Evolutionary conservation across 208 protist genomes (phyloP).

Genomic region (Trypanosoma lewisi): DNA sequence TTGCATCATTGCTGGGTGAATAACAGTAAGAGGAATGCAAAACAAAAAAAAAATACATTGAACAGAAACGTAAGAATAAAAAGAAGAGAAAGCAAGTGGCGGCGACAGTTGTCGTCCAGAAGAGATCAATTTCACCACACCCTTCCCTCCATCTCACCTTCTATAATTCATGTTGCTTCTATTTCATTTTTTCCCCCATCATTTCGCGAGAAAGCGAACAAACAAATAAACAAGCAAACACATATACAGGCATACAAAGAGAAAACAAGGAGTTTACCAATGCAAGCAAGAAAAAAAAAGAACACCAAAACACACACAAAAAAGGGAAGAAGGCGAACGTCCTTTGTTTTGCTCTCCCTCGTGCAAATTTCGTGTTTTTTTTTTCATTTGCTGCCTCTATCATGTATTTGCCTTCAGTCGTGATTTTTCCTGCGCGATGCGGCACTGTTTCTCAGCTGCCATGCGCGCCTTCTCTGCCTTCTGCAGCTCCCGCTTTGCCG

Average conservation of each 20-base stretch:
- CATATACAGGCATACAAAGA: neutral
- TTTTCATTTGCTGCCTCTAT: neutral
- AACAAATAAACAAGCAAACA: neutral
- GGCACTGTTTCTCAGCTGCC: slow-evolving; percentile 72
- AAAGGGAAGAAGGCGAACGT: neutral
- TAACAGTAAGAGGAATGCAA: neutral
- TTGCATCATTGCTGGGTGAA: slow-evolving; percentile 5
- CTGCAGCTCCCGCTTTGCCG: slow-evolving; percentile 49
- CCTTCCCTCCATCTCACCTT: no score
- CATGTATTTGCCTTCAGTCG: slow-evolving; percentile 4
- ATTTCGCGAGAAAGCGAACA: no score
- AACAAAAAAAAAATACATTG: slow-evolving; percentile 10
- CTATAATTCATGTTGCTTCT: no score
- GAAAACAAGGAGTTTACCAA: no score
- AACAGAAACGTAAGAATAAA: slow-evolving; percentile 1
- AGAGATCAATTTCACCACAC: no score
- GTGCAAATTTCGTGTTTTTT: neutral
- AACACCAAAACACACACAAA: neutral
- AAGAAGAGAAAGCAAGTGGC: no score
- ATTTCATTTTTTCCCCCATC: no score
- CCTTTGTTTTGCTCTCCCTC: neutral
- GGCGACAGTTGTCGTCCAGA: no score
- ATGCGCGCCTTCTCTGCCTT: slow-evolving; percentile 52
- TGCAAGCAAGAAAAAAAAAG: neutral
- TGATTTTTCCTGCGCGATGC: slow-evolving; percentile 55